phyloP scores from a whole-genome alignment of 2,329 filamentous ascomycete species.

The Diatrype stigma region DNA sequence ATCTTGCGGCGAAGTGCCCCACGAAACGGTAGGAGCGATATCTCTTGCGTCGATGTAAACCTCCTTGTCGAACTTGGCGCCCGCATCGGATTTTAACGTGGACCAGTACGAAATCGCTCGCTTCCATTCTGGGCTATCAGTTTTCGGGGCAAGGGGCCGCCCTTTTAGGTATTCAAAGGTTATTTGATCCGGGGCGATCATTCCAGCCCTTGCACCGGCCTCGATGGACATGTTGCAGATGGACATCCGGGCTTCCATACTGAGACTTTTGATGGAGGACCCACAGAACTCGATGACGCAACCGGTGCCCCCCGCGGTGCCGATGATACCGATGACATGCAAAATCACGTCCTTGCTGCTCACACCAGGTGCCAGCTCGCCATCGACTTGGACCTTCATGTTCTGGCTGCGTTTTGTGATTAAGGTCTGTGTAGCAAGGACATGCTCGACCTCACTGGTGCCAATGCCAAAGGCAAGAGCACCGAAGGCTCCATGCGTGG shows the following conservation, averaged over 20 bases:
- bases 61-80: constrained; percentile 84
- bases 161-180: constrained; percentile 96
- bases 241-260: constrained; percentile 97
- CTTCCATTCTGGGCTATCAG: constrained; percentile 83
- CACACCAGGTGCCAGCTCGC: constrained; percentile 82
- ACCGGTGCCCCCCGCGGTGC: constrained; percentile 90
- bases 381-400: constrained; percentile 95
- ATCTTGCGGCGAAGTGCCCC: constrained; percentile 96
- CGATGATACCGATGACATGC: constrained; percentile 87
- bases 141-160: constrained; percentile 80
- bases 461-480: constrained; percentile 94
- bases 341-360: constrained; percentile 95
- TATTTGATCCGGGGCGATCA: constrained; percentile 91
- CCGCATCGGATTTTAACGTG: constrained; percentile 78
- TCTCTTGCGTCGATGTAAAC: constrained; percentile 89
- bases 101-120: constrained; percentile 86
- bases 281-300: constrained; percentile 97
- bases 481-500: constrained; percentile 95
- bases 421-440: constrained; percentile 91
- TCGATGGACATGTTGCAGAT: constrained; percentile 99
- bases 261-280: constrained; percentile 81
- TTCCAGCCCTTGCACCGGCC: constrained; percentile 88
- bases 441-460: constrained; percentile 97
- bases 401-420: constrained; percentile 96
- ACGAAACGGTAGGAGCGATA: constrained; percentile 88